Conservation (phyloP, 495 filamentous ascomycete genomes). For the Aspergillus biplanus region DNA sequence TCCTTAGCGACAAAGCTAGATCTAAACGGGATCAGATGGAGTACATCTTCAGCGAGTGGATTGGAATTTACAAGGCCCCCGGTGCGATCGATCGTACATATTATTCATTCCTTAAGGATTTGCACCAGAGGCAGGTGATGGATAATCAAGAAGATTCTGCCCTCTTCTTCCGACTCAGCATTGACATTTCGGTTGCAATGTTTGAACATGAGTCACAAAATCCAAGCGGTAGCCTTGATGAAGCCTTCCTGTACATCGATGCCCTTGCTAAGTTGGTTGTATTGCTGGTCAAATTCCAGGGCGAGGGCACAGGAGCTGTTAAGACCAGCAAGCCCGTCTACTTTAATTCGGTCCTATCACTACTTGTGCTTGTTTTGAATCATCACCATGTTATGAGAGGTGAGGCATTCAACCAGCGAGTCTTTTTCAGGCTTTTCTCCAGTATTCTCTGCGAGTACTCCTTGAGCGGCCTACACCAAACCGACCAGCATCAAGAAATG, state of each 20-base stretch:
- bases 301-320: slow-evolving; percentile 59
- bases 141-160: slow-evolving; percentile 71
- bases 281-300: slow-evolving; percentile 71
- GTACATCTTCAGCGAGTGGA: slow-evolving; percentile 95
- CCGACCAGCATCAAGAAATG: slow-evolving; percentile 67
- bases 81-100: slow-evolving; percentile 71
- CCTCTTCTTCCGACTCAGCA: slow-evolving; percentile 77
- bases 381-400: slow-evolving; percentile 81
- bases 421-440: slow-evolving; percentile 91
- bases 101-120: slow-evolving; percentile 79
- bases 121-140: slow-evolving; percentile 73
- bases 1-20: slow-evolving; percentile 52
- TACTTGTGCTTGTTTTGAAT: slow-evolving; percentile 80
- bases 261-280: slow-evolving; percentile 84
- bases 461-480: slow-evolving; percentile 47
- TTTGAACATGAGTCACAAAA: slow-evolving; percentile 70
- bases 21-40: slow-evolving; percentile 79
- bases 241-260: slow-evolving; percentile 77
- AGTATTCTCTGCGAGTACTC: slow-evolving; percentile 75
- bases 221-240: slow-evolving; percentile 62
- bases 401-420: slow-evolving; percentile 81
- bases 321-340: slow-evolving; percentile 64
- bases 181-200: slow-evolving; percentile 75
- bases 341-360: slow-evolving; percentile 72
- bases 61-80: slow-evolving; percentile 75